Percentiles rank a stretch among this genome's conserved stretches.
Conservation (phyloP, 306 rosid species). For the Rubus parviflorus region DNA sequence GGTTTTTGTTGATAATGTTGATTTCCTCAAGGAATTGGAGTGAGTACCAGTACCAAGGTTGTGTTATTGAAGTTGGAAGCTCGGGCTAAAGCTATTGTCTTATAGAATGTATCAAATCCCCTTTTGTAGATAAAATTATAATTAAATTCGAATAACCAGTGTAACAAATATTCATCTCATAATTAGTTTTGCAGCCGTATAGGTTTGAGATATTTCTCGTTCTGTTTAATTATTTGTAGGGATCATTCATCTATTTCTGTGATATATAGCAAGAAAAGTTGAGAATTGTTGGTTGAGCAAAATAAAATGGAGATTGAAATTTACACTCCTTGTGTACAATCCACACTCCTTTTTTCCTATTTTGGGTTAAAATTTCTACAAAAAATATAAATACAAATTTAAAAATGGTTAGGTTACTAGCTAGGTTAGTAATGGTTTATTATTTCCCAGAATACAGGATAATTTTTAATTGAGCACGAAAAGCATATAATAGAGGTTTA, state of each 20-base stretch:
- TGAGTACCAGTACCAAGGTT: conserved; percentile 33
- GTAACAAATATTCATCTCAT: conserved; percentile 18
- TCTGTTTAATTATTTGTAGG: neutral
- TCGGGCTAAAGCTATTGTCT: conserved; percentile 28
- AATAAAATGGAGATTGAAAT: too few relatives aligned
- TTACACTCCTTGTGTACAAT: too few relatives aligned
- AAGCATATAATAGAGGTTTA: neutral
- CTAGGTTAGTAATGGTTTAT: too few relatives aligned
- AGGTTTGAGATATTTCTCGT: neutral
- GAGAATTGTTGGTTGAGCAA: neutral
- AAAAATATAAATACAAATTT: too few relatives aligned
- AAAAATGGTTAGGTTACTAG: too few relatives aligned
- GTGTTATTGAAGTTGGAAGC: conserved; percentile 23
- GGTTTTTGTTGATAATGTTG: conserved; percentile 96
- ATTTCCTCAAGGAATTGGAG: conserved; percentile 75
- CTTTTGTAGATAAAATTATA: conserved; percentile 58
- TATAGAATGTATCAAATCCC: conserved; percentile 36
- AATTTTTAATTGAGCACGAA: neutral
- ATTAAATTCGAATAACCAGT: conserved; percentile 25
- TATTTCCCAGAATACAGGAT: neutral
- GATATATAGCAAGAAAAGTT: neutral
- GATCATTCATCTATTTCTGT: neutral
- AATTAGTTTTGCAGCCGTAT: conserved; percentile 24
- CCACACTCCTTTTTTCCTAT: too few relatives aligned
- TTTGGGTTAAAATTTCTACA: too few relatives aligned